Evolutionary conservation across 78 protist species (phyloP), one percentile per base, ranked within the genome.

Genomic region (Parvularia atlantis): DNA sequence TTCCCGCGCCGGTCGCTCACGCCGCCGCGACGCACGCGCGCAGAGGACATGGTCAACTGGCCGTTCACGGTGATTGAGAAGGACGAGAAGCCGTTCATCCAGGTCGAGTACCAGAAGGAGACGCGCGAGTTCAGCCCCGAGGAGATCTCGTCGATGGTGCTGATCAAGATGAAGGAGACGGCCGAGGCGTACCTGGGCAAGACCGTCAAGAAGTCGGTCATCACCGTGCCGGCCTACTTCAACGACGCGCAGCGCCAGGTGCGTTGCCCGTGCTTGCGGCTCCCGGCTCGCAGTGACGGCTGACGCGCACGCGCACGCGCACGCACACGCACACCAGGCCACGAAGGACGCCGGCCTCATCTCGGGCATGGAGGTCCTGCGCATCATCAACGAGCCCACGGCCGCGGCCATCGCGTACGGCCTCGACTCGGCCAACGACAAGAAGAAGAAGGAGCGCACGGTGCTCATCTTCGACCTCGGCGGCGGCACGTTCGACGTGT

Each of bases 321-420:
- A 84, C 39, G 75, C 30, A 14, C 83, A 22, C 68, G n/a, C n/a
- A n/a, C n/a, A n/a, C n/a, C n/a, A 61, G 52, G 95, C 99, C 30
- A 95, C 98, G 77, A 92, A 91, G 80, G 96, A 93, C 50, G 97
- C 99, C 36, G 99, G 97, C 22, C 73, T 92, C 56, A 89, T 89
- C 36, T 82, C 93, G 14, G 95, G 95, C 17, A 66, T 91, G 17
- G 57, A 87, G 16, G 90, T 91, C 43, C 75, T 91, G 53, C 94
- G 95, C 59, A 90, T 94, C 61, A 85, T 96, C 82, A 96, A 91
- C 88, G 98, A 96, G 81, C 97, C 99, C 66, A 96, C 98, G 9
- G 99, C 99, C 53, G 97, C 98, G 60, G 97, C 99, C 24, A 76
- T 96, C 48, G 98, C 99, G 33, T 96, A 95, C 84, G 99, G 99